These are phyloP conservation scores for Gastrolobium bilobum DNA, from an alignment of 306 rosid species.

Conservation along the genomic window DNA sequence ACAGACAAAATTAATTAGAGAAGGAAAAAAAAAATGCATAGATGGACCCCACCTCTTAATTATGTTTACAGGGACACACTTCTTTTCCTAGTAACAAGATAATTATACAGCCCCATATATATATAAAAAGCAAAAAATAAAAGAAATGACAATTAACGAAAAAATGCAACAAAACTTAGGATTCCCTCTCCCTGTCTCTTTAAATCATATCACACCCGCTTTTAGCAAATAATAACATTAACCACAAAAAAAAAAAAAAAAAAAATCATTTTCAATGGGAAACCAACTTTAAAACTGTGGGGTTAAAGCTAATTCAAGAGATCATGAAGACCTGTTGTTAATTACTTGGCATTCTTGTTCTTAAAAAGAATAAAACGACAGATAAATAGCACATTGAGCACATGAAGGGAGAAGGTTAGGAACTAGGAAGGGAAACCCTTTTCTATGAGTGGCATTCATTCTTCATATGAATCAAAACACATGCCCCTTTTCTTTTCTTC, in stretches of 20 bases:
- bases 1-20: too few relatives aligned
- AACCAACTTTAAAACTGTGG: neutral
- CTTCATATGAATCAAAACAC: neutral
- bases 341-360: neutral
- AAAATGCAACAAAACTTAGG: neutral
- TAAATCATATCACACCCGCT: slow-evolving; percentile 2
- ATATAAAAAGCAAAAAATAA: too few relatives aligned
- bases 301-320: neutral
- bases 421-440: slow-evolving; percentile 21
- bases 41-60: too few relatives aligned
- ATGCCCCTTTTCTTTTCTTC: neutral
- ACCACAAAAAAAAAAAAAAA: too few relatives aligned
- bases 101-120: too few relatives aligned
- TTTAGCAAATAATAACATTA: neutral
- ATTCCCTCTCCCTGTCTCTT: neutral
- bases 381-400: slow-evolving; percentile 37
- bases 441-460: neutral
- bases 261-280: neutral
- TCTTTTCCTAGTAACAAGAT: too few relatives aligned
- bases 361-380: neutral
- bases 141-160: too few relatives aligned
- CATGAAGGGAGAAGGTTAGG: slow-evolving; percentile 16
- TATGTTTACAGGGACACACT: too few relatives aligned
- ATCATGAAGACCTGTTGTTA: neutral
- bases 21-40: too few relatives aligned